phyloP scores from a whole-genome alignment of 2,329 filamentous ascomycete species.

The Aspergillus piperis region DNA sequence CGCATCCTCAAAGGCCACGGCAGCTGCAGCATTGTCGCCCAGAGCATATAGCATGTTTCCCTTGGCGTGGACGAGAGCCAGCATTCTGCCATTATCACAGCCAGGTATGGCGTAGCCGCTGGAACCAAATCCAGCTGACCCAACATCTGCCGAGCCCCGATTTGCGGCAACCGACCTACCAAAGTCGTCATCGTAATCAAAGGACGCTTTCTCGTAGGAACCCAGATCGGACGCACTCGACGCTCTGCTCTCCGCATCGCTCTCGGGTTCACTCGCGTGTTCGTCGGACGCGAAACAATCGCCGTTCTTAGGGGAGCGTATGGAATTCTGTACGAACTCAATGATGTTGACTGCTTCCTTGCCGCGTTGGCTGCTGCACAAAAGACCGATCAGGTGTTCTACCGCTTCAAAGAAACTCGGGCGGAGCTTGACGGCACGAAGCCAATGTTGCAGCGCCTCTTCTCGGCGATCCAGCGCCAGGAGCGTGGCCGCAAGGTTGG shows the following conservation, averaged over 20 bases:
- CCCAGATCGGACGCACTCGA: slow-evolving; percentile 54
- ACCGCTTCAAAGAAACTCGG: slow-evolving; percentile 93
- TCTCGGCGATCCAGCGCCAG: slow-evolving; percentile 78
- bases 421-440: slow-evolving; percentile 75
- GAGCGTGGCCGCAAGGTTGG: slow-evolving; percentile 86
- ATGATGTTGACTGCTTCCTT: slow-evolving; percentile 87
- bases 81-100: slow-evolving; percentile 85
- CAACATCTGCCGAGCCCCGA: slow-evolving; percentile 30
- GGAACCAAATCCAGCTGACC: slow-evolving; percentile 64
- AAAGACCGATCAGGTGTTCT: slow-evolving; percentile 85
- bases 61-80: slow-evolving; percentile 94
- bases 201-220: slow-evolving; percentile 57
- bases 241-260: slow-evolving; percentile 56
- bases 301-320: slow-evolving; percentile 57
- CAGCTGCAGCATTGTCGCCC: slow-evolving; percentile 77
- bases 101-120: slow-evolving; percentile 85
- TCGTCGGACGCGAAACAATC: slow-evolving; percentile 54
- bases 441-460: slow-evolving; percentile 86
- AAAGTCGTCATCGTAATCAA: slow-evolving; percentile 57
- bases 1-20: slow-evolving; percentile 89
- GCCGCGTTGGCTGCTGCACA: slow-evolving; percentile 78
- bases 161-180: slow-evolving; percentile 30
- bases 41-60: slow-evolving; percentile 96
- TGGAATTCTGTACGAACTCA: slow-evolving; percentile 73
- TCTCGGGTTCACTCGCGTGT: slow-evolving; percentile 61